These are phyloP conservation scores for Diospyros lotus DNA, from an alignment of 148 eudicot species.

Conservation along the genomic window DNA sequence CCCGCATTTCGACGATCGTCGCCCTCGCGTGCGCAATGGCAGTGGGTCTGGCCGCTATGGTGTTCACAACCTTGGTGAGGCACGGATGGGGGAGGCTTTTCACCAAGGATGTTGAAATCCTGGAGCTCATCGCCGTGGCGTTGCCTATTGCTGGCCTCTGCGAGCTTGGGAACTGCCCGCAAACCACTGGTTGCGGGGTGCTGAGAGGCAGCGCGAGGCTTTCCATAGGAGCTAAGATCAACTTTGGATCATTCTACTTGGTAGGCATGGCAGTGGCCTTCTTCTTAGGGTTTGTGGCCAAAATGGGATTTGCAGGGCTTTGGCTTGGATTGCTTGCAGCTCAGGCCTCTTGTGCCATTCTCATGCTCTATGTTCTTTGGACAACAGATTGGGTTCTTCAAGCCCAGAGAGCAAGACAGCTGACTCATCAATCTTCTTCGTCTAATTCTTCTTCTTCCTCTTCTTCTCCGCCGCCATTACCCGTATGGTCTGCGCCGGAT, in stretches of 20 bases:
- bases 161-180: slow-evolving; percentile 84
- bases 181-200: slow-evolving; percentile 74
- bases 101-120: slow-evolving; percentile 43
- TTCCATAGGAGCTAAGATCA: slow-evolving; percentile 61
- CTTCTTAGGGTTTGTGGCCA: slow-evolving; percentile 45
- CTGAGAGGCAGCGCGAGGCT: slow-evolving; percentile 79
- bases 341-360: slow-evolving; percentile 53
- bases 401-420: slow-evolving; percentile 45
- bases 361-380: slow-evolving; percentile 48
- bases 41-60: slow-evolving; percentile 47
- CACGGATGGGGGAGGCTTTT: slow-evolving; percentile 57
- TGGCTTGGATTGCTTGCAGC: slow-evolving; percentile 78
- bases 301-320: slow-evolving; percentile 56
- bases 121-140: slow-evolving; percentile 48
- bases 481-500: slow-evolving; percentile 13
- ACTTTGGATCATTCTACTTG: slow-evolving; percentile 67
- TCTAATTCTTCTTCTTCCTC: slow-evolving; percentile 8
- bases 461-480: slow-evolving; percentile 16
- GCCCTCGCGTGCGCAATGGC: slow-evolving; percentile 33
- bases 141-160: slow-evolving; percentile 69
- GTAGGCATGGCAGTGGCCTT: slow-evolving; percentile 73
- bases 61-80: slow-evolving; percentile 55
- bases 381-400: slow-evolving; percentile 57
- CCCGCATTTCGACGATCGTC: slow-evolving; percentile 56
- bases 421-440: slow-evolving; percentile 37